A percentile compares a stretch with the other conserved stretches of the same genome.
Evolutionary conservation across 768 basidiomycete species (phyloP).

Genomic region (Boletus pseudo-olivaceus): DNA sequence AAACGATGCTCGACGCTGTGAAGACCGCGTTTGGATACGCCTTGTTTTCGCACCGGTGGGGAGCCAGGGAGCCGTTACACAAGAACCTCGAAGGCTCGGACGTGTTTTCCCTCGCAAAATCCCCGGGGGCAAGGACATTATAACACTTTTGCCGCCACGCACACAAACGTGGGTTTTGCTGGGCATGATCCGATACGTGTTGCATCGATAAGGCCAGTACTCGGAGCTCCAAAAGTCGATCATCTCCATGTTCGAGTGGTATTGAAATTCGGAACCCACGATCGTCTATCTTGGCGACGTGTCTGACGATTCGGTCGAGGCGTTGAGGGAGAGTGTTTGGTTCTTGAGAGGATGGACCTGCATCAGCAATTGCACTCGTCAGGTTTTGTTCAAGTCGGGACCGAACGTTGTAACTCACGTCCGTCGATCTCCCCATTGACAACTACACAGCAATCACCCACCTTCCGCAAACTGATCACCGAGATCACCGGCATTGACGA

Average conservation of each 20-base stretch:
- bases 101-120: constrained; percentile 14
- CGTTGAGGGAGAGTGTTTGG: constrained; percentile 20
- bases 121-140: constrained; percentile 12
- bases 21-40: constrained; percentile 16
- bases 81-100: constrained; percentile 14
- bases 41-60: constrained; percentile 29
- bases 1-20: constrained; percentile 7
- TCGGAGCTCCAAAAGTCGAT: constrained; percentile 29
- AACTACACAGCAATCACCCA: constrained; percentile 16
- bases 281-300: constrained; percentile 25
- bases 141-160: constrained; percentile 18
- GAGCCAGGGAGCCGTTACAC: constrained; percentile 10
- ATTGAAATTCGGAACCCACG: constrained; percentile 23
- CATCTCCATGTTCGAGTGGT: constrained; percentile 32
- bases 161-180: constrained; percentile 17
- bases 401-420: no score
- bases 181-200: constrained; percentile 30
- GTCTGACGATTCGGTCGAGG: constrained; percentile 8
- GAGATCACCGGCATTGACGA: constrained; percentile 20
- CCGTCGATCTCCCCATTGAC: no score
- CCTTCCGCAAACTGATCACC: constrained; percentile 12
- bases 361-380: no score
- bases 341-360: constrained; percentile 25
- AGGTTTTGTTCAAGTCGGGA: no score
- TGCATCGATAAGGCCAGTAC: constrained; percentile 29